Percentiles rank a stretch among this genome's conserved stretches.
Conservation (phyloP, 2,329 filamentous ascomycete genomes). For the Xylariaceae sp. region DNA sequence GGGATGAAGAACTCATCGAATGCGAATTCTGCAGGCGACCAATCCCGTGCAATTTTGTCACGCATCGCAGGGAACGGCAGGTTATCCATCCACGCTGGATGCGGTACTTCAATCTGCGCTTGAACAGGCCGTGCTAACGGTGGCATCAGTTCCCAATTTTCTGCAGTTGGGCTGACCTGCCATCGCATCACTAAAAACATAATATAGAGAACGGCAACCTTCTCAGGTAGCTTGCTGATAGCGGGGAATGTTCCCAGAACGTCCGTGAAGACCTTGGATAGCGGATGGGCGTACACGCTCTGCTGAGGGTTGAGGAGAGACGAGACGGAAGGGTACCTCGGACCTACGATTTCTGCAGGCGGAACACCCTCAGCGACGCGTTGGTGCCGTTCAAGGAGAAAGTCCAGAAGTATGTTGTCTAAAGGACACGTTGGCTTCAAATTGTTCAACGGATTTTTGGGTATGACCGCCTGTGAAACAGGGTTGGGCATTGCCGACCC, state of each 20-base stretch:
- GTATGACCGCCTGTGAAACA: slow-evolving; percentile 1
- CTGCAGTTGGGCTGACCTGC: slow-evolving; percentile 73
- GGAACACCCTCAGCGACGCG: slow-evolving; percentile 63
- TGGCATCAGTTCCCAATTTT: slow-evolving; percentile 76
- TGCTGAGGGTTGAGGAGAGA: slow-evolving; percentile 70
- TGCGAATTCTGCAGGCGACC: slow-evolving; percentile 45
- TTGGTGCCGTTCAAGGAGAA: slow-evolving; percentile 65
- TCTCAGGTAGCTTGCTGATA: slow-evolving; percentile 73
- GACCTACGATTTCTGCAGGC: slow-evolving; percentile 64
- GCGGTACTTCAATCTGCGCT: slow-evolving; percentile 61
- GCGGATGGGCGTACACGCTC: slow-evolving; percentile 62
- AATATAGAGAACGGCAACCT: slow-evolving; percentile 74
- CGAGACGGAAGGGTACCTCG: slow-evolving; percentile 74
- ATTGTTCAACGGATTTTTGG: slow-evolving; percentile 51
- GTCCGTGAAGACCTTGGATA: slow-evolving; percentile 82
- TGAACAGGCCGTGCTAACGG: slow-evolving; percentile 65
- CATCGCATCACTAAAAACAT: slow-evolving; percentile 88
- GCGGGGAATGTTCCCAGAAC: slow-evolving; percentile 81
- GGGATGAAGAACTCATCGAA: slow-evolving; percentile 84
- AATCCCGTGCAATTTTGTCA: slow-evolving; percentile 38
- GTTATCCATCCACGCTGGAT: slow-evolving; percentile 81
- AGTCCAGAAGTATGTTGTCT: slow-evolving; percentile 76
- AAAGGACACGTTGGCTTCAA: slow-evolving; percentile 68
- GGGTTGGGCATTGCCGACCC: slow-evolving; percentile 3
- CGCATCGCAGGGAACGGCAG: slow-evolving; percentile 76